A percentile compares a stretch with the other conserved stretches of the same genome.
phyloP scores from a whole-genome alignment of 139 green algal genomes.

The Chlamydomonas incerta region DNA sequence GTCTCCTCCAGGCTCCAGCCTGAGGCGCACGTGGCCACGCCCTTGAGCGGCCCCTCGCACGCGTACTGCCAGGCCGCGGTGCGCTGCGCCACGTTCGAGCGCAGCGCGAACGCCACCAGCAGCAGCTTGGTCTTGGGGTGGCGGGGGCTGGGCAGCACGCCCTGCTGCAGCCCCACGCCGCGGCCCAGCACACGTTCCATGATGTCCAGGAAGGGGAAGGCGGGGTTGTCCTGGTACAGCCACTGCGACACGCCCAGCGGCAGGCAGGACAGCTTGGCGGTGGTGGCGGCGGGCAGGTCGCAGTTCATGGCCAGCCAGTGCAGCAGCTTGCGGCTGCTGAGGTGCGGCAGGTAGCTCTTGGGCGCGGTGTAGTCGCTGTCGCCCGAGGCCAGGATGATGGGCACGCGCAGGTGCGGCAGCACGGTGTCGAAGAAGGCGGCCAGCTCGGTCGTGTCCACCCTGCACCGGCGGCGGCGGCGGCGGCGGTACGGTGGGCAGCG shows the following conservation, averaged over 20 bases:
- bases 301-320: conserved; percentile 10
- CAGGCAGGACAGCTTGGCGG: neutral
- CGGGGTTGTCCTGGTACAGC: neutral
- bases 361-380: neutral
- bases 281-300: neutral
- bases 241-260: conserved; percentile 5
- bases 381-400: neutral
- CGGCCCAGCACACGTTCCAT: neutral
- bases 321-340: neutral
- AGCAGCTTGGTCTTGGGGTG: conserved; percentile 2
- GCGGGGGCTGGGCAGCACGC: neutral
- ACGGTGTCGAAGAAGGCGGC: neutral
- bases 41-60: neutral
- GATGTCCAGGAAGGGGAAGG: neutral
- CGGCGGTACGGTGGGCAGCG: neutral
- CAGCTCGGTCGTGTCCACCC: neutral
- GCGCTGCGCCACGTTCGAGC: neutral
- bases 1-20: neutral
- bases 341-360: neutral
- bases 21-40: neutral
- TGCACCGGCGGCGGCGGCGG: neutral
- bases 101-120: neutral
- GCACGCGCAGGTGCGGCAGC: neutral
- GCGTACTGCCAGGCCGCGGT: neutral
- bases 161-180: neutral